These are phyloP conservation scores for Dactylis glomerata DNA, from an alignment of 176 grass and related monocot genomes.

Conservation along the genomic window DNA sequence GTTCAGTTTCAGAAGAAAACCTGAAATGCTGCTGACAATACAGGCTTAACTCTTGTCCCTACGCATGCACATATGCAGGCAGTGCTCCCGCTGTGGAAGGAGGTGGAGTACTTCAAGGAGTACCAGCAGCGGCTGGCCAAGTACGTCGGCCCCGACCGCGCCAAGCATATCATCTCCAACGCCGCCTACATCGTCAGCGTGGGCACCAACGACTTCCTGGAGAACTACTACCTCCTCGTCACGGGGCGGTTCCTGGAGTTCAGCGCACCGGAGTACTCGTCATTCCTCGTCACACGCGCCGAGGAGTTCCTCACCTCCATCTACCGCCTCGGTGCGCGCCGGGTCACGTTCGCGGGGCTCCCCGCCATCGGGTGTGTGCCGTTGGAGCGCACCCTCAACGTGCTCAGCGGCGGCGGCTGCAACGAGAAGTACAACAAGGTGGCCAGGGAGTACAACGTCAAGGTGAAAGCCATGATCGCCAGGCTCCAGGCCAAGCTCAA, in stretches of 20 bases:
- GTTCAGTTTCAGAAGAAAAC: not conserved
- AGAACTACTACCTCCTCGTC: conserved; percentile 74
- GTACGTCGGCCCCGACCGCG: conserved; percentile 21
- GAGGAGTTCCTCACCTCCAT: conserved; percentile 55
- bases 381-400: conserved; percentile 54
- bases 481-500: conserved; percentile 2
- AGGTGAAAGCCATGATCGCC: conserved; percentile 52
- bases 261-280: conserved; percentile 49
- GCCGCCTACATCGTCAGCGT: conserved; percentile 75
- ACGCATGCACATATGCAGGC: not conserved
- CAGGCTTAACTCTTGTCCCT: not conserved
- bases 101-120: conserved; percentile 85
- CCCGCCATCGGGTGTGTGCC: conserved; percentile 81
- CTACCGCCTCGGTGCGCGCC: conserved; percentile 57
- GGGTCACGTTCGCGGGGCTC: conserved; percentile 66
- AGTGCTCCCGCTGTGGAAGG: conserved; percentile 74
- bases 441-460: conserved; percentile 67
- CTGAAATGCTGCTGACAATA: too few relatives aligned
- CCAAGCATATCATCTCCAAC: conserved; percentile 49
- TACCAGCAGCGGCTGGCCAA: conserved; percentile 45
- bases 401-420: conserved; percentile 42
- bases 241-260: conserved; percentile 61
- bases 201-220: conserved; percentile 90
- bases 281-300: conserved; percentile 56
- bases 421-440: conserved; percentile 68